These are phyloP conservation scores for Furcasterigmium furcatum DNA, from an alignment of 2,329 filamentous ascomycete genomes.

Conservation along the genomic window DNA sequence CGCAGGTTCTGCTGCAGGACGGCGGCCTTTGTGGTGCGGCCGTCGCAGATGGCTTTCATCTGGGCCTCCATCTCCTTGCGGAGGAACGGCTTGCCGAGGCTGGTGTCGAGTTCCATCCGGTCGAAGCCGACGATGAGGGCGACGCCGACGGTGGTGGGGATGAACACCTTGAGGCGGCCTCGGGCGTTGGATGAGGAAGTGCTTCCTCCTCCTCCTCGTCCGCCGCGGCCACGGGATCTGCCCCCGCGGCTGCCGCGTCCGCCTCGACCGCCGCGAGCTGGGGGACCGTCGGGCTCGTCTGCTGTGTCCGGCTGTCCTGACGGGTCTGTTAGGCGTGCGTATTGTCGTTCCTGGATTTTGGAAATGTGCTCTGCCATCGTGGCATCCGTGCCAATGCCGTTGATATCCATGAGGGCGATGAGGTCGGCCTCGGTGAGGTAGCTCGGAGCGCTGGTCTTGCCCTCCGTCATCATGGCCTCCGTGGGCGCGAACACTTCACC, in stretches of 20 bases:
- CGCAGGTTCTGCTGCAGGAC: slow-evolving; percentile 81
- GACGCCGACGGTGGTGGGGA: slow-evolving; percentile 87
- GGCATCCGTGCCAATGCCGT: slow-evolving; percentile 96
- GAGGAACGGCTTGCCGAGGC: slow-evolving; percentile 90
- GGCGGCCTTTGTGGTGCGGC: slow-evolving; percentile 67
- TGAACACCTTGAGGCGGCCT: slow-evolving; percentile 73
- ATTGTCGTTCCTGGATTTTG: slow-evolving; percentile 88
- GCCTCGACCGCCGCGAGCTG: slow-evolving; percentile 36
- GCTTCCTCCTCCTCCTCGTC: slow-evolving; percentile 29
- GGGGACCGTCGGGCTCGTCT: slow-evolving; percentile 31
- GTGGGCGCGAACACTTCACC: slow-evolving; percentile 84
- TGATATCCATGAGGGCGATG: slow-evolving; percentile 96
- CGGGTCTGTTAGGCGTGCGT: slow-evolving; percentile 65
- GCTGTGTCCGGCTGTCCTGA: slow-evolving; percentile 29
- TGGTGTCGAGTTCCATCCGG: slow-evolving; percentile 87
- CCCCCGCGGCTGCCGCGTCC: slow-evolving; percentile 40
- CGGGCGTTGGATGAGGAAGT: slow-evolving; percentile 31
- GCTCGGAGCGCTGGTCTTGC: slow-evolving; percentile 79
- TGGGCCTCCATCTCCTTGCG: slow-evolving; percentile 97
- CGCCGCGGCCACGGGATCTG: slow-evolving; percentile 34
- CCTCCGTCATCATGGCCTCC: slow-evolving; percentile 85
- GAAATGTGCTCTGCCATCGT: slow-evolving; percentile 99
- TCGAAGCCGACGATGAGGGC: slow-evolving; percentile 94
- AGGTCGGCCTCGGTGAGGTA: slow-evolving; percentile 95
- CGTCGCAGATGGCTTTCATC: slow-evolving; percentile 96